Base-by-base conservation (phyloP, 352 stramenopile genomes). In the Globisporangium ultimum region DNA sequence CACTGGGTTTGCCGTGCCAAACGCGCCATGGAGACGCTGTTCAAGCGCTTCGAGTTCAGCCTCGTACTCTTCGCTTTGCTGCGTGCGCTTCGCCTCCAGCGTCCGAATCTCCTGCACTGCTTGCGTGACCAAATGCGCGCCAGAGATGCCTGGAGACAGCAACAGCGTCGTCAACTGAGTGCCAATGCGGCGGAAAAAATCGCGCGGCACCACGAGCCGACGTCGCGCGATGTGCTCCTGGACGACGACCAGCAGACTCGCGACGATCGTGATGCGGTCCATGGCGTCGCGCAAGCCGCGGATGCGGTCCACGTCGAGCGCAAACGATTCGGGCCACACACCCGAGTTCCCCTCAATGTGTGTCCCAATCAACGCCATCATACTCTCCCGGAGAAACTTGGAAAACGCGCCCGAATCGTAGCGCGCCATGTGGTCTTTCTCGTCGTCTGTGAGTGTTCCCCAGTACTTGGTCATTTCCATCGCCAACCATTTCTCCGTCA, bases 261-360 rank as follows among this genome's bases (percentile, higher is more conserved):
- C 76, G 28, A 90, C 67, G 20, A 92, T 46, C 21, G 73, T 62
- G 38, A 89, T 71, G 4, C 76, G 70, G 54, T 92, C 83, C 20
- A 90, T 58, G 9, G 65, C 55, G 53, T 92, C 74, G 17, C 83
- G 76, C 18, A 71, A 78, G 15, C 61, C 54, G n/a, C 78, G 76
- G 28, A 92, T 56, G 32, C 77, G 80, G 22, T 74, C 71, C 2
- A 76, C 53, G 53, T 93, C 83, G 22, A 89, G 53, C 18, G 68
- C 58, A 56, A 91, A 90, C 12, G 79, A 78, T 53, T 93, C 83
- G 0, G 83, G 83, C 81, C 80, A 91, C 3, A 70, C 45, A n/a
- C 67, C 66, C 3, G 60, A 57, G 0, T 20, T 56, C 12, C 70
- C 79, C 43, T 82, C 80, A 21, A 89, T 83, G 55, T 87, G 54